Base-by-base conservation (phyloP, 1,284 basidiomycete species). In the Trichosporon coremiiforme region DNA sequence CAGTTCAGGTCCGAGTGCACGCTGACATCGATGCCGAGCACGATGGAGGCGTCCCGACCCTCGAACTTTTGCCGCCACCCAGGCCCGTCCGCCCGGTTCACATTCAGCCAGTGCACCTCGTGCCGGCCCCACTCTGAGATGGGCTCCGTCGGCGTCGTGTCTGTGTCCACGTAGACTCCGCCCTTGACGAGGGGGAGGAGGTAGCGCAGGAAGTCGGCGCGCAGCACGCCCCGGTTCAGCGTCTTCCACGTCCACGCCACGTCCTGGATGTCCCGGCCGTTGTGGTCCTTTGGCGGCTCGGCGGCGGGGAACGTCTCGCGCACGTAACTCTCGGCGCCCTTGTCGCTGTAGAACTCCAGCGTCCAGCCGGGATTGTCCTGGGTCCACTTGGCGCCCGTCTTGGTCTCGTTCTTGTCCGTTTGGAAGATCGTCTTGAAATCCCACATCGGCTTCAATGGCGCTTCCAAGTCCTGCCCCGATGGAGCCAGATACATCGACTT, bases 131-230 rank as follows among this genome's bases (percentile, higher is more conserved):
- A 83, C 64, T 78, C 66, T 36, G 78, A 75, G 65, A 83, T 80
- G 1, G 70, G 29, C 36, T 9, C 17, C 7, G 17, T 20, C 5
- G 31, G 3, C 76, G 77, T 79, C 71, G 81, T 79, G 66, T 82
- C 80, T 15, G 81, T 79, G 66, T 85, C 84, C 17, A 78, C 75
- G 72, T 85, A 85, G 38, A 84, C 79, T 10, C 84, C 84, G 0
- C 84, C 84, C 55, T 83, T 73, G 12, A 85, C 73, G n/a, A 84
- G 70, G 1, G 83, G 77, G 7, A 84, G 70, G 8, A 85, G 74
- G 68, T 85, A 85, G 29, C 84, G 72, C 65, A 84, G 75, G 41
- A 84, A 78, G 68, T 85, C 84, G n/a, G 83, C 81, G 71, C 75
- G 79, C 71, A 84, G 73, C 10, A 84, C 82, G 13, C 81, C 82